Conservation (phyloP, 805 yeast genomes). For the Lipomyces spencermartinsiae region DNA sequence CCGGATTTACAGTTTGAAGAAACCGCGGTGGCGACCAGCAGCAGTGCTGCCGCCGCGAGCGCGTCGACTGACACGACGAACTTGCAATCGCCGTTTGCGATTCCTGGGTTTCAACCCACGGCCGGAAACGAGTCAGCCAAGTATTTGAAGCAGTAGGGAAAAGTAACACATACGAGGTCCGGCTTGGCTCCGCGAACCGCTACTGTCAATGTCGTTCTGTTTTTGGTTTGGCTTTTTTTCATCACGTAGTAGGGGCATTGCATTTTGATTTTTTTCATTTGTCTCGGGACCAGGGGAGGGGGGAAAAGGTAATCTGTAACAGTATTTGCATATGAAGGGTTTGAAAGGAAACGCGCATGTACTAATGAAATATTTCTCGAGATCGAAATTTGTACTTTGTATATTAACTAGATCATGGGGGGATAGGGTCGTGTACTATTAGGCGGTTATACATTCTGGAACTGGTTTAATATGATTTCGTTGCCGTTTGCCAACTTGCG, state of each 20-base stretch:
- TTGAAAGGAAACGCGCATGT: neutral
- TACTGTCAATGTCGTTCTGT: too few species aligned
- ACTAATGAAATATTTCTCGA: neutral
- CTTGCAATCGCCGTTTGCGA: slow-evolving; percentile 5
- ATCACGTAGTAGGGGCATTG: neutral
- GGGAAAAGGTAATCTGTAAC: neutral
- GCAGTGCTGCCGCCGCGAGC: neutral
- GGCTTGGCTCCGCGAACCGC: neutral
- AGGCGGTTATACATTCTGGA: too few species aligned
- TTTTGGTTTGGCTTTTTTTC: neutral
- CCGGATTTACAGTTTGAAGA: slow-evolving; percentile 31
- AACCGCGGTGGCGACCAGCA: neutral
- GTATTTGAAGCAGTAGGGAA: neutral
- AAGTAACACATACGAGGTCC: neutral
- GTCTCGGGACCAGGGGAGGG: neutral
- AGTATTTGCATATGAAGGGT: neutral
- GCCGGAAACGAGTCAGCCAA: slow-evolving; percentile 15
- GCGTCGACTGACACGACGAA: neutral
- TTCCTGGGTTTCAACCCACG: slow-evolving; percentile 23
- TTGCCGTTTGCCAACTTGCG: too few species aligned
- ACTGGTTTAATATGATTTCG: neutral
- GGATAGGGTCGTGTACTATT: neutral
- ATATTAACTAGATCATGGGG: neutral
- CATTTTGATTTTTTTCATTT: too few species aligned
- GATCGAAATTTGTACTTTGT: neutral